phyloP scores from a whole-genome alignment of 805 yeast species.

The Teunomyces cretensis region DNA sequence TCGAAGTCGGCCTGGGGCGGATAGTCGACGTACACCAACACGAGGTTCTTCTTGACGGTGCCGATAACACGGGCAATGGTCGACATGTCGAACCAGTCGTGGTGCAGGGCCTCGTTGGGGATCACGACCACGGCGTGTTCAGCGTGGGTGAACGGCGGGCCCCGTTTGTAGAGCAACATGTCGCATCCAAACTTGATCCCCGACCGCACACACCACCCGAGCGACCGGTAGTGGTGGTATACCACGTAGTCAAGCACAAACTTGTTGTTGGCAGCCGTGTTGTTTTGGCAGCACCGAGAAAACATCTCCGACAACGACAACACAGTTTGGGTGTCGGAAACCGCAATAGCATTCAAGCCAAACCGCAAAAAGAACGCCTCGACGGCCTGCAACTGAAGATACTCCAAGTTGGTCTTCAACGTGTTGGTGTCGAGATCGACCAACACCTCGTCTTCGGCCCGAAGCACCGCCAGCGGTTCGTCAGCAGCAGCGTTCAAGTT shows the following conservation, averaged over 20 bases:
- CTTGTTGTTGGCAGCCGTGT: slow-evolving; percentile 6
- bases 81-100: slow-evolving; percentile 60
- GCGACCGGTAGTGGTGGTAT: slow-evolving; percentile 82
- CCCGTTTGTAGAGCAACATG: slow-evolving; percentile 75
- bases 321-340: slow-evolving; percentile 21
- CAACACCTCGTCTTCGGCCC: slow-evolving; percentile 15
- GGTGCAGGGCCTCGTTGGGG: slow-evolving; percentile 31
- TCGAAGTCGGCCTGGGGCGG: slow-evolving; percentile 41
- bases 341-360: slow-evolving; percentile 52
- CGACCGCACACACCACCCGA: slow-evolving; percentile 92
- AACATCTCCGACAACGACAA: slow-evolving; percentile 23
- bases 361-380: slow-evolving; percentile 72
- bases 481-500: slow-evolving; percentile 4
- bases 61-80: slow-evolving; percentile 78
- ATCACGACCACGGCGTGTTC: slow-evolving; percentile 69
- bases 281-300: slow-evolving; percentile 19
- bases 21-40: slow-evolving; percentile 63
- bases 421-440: slow-evolving; percentile 17
- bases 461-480: slow-evolving; percentile 5
- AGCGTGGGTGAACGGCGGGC: slow-evolving; percentile 96
- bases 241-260: slow-evolving; percentile 63
- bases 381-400: slow-evolving; percentile 68
- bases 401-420: slow-evolving; percentile 32
- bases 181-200: slow-evolving; percentile 95
- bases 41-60: slow-evolving; percentile 78